Percentiles rank a stretch among this genome's conserved stretches.
Conservation (phyloP, 163 green algal species). For the Prototheca wickerhamii region DNA sequence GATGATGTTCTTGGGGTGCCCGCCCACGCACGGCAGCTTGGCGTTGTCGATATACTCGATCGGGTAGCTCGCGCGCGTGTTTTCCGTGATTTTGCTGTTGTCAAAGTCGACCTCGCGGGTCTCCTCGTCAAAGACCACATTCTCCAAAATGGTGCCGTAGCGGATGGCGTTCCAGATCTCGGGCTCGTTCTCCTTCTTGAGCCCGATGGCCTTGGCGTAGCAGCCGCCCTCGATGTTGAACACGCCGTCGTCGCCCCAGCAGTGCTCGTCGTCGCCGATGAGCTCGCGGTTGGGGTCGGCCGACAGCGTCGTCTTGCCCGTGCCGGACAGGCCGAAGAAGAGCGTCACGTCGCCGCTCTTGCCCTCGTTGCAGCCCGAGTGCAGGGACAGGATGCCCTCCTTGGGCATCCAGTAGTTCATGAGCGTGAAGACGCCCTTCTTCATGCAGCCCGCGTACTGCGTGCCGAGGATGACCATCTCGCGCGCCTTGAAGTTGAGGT, state of each 20-base stretch:
- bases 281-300: slow-evolving; percentile 73
- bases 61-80: slow-evolving; percentile 90
- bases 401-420: slow-evolving; percentile 61
- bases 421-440: slow-evolving; percentile 91
- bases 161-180: slow-evolving; percentile 84
- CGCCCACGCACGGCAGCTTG: slow-evolving; percentile 79
- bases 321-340: slow-evolving; percentile 95
- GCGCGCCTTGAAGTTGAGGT: slow-evolving; percentile 64
- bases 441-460: slow-evolving; percentile 97
- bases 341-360: slow-evolving; percentile 68
- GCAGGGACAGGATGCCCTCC: slow-evolving; percentile 75
- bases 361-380: slow-evolving; percentile 84
- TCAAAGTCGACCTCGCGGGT: slow-evolving; percentile 56
- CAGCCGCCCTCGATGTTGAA: slow-evolving; percentile 99
- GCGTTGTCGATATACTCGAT: slow-evolving; percentile 94
- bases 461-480: slow-evolving; percentile 93
- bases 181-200: slow-evolving; percentile 69
- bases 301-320: slow-evolving; percentile 94
- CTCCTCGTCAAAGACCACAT: slow-evolving; percentile 81
- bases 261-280: slow-evolving; percentile 95
- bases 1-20: slow-evolving; percentile 77
- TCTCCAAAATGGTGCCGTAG: slow-evolving; percentile 87
- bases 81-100: slow-evolving; percentile 63
- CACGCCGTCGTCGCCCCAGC: slow-evolving; percentile 80
- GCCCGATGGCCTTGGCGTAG: slow-evolving; percentile 94